These are phyloP conservation scores for Suhomyces maxii DNA, from an alignment of 1,139 yeast species.

Conservation along the genomic window DNA sequence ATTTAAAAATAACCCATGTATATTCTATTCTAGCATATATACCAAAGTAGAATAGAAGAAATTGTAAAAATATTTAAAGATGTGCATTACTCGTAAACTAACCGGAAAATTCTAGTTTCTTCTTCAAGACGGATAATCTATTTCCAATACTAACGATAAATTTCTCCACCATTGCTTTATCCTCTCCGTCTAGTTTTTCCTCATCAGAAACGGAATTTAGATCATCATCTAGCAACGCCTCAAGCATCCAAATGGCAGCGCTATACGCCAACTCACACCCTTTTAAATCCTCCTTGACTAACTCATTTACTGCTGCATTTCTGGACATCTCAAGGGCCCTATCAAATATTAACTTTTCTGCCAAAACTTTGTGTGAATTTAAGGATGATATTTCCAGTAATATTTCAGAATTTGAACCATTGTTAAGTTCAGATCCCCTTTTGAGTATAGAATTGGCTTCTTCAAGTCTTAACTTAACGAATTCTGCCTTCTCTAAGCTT, in stretches of 20 bases:
- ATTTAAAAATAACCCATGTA: not conserved
- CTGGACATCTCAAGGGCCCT: constrained; percentile 91
- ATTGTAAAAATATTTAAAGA: not conserved
- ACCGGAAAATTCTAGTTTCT: constrained; percentile 27
- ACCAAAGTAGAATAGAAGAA: not conserved
- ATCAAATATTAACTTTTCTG: constrained; percentile 86
- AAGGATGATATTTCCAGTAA: not conserved
- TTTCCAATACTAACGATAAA: constrained; percentile 74
- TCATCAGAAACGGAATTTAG: constrained; percentile 19
- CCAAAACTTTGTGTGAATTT: constrained; percentile 41
- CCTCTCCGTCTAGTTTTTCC: constrained; percentile 62
- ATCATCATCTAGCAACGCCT: constrained; percentile 70
- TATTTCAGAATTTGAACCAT: not conserved
- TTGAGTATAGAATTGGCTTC: constrained; percentile 44
- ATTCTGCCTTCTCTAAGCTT: constrained; percentile 84
- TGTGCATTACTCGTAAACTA: too few species aligned
- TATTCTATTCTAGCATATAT: not conserved
- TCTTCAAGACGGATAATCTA: constrained; percentile 60
- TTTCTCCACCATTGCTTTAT: constrained; percentile 70
- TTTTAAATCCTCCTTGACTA: constrained; percentile 69
- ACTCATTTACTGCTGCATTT: constrained; percentile 85
- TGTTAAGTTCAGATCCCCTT: constrained; percentile 8
- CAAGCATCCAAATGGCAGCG: constrained; percentile 93
- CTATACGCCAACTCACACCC: constrained; percentile 89
- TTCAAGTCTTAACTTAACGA: constrained; percentile 55